phyloP scores from a whole-genome alignment of 208 protist genomes.

The Novymonas esmeraldas region DNA sequence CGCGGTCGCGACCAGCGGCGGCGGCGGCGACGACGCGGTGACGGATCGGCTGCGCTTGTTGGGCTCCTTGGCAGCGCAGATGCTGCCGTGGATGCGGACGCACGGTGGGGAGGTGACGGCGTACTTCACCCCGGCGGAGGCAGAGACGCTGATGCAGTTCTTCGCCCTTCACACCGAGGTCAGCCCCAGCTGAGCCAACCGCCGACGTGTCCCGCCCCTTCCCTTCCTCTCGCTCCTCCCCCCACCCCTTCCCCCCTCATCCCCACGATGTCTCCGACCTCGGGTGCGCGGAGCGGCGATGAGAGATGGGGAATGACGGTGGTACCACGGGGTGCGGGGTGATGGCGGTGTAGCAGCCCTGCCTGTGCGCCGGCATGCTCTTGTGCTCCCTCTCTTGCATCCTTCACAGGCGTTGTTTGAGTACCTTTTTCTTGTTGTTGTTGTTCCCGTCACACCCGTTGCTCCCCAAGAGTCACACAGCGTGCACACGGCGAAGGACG shows the following conservation, averaged over 20 bases:
- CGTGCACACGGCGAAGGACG: too few relatives aligned
- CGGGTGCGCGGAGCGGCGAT: too few relatives aligned
- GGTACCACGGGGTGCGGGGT: too few relatives aligned
- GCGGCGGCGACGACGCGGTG: conserved; percentile 2
- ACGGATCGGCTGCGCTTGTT: conserved; percentile 10
- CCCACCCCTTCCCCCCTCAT: background rate
- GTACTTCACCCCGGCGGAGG: conserved; percentile 30
- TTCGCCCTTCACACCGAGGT: conserved; percentile 6
- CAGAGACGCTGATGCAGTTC: conserved; percentile 15
- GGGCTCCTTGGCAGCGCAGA: conserved; percentile 8
- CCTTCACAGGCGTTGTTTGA: too few relatives aligned
- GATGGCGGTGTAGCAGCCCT: too few relatives aligned
- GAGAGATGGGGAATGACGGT: too few relatives aligned
- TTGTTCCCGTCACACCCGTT: too few relatives aligned
- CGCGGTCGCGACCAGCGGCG: background rate
- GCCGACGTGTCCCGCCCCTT: background rate
- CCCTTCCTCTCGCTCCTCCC: background rate
- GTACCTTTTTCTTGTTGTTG: too few relatives aligned
- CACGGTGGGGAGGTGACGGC: conserved; percentile 19
- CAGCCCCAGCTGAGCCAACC: background rate
- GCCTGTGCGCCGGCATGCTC: too few relatives aligned
- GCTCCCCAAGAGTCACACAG: too few relatives aligned
- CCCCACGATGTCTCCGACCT: too few relatives aligned
- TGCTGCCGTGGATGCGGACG: conserved; percentile 31
- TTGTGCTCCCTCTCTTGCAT: too few relatives aligned